A percentile compares a stretch with the other conserved stretches of the same genome.
Evolutionary conservation across 192 early-diverging fungal genomes (phyloP).

Genomic region (Backusella mclennaniae): DNA sequence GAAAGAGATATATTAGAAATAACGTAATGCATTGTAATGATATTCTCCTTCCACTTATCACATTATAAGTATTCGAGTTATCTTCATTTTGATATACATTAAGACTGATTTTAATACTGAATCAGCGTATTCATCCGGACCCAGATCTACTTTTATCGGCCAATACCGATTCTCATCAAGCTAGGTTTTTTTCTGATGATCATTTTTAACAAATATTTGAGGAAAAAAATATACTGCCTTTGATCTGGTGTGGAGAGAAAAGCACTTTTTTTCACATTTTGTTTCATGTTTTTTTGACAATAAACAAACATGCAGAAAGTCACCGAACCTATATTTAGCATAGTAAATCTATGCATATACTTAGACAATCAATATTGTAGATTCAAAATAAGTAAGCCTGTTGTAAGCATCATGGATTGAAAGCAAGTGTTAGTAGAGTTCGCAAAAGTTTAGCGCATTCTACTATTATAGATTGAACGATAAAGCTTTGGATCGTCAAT

Average conservation of each 20-base stretch:
- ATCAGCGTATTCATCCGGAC: not conserved
- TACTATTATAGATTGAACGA: too few relatives aligned
- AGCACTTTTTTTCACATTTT: not conserved
- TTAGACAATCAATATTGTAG: too few relatives aligned
- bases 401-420: too few relatives aligned
- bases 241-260: not conserved
- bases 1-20: too few relatives aligned
- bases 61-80: not conserved
- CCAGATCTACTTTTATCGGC: not conserved
- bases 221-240: not conserved
- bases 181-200: not conserved
- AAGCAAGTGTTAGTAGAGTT: too few relatives aligned
- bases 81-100: not conserved
- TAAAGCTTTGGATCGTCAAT: too few relatives aligned
- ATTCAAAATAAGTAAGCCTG: too few relatives aligned
- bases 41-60: not conserved
- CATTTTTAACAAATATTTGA: not conserved
- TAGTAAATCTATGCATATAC: not conserved
- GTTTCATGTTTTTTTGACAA: not conserved
- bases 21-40: too few relatives aligned
- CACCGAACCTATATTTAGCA: not conserved
- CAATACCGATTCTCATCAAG: not conserved
- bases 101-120: conserved; percentile 1
- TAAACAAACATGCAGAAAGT: not conserved
- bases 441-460: too few relatives aligned